These are phyloP conservation scores for Fraxinus platypoda DNA, from an alignment of 305 asterid species.

Conservation along the genomic window DNA sequence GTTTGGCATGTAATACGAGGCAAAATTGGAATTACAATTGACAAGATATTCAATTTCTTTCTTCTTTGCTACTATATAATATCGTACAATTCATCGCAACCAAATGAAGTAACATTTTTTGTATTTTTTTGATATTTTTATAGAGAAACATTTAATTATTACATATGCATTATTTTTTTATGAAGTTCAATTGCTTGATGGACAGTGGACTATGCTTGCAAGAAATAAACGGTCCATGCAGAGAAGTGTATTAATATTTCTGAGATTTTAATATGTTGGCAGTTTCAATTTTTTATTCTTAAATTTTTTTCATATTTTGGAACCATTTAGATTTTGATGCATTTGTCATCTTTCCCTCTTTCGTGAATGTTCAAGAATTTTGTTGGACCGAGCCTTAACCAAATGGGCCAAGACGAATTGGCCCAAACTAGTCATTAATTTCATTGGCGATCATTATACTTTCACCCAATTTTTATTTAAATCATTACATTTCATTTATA, in stretches of 20 bases:
- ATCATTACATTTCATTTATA: too few species aligned
- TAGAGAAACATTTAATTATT: background rate
- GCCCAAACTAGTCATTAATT: background rate
- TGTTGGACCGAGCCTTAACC: background rate
- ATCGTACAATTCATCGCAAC: background rate
- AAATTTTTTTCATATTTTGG: background rate
- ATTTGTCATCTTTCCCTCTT: background rate
- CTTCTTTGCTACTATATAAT: background rate
- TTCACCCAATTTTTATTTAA: background rate
- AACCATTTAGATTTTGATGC: background rate
- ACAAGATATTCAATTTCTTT: background rate
- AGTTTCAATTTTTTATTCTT: background rate
- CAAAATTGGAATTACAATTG: background rate
- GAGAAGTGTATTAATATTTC: conserved; percentile 4
- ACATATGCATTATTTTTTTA: background rate
- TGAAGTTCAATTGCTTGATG: conserved; percentile 26
- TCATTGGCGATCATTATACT: background rate
- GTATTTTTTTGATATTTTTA: background rate
- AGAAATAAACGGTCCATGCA: conserved; percentile 27
- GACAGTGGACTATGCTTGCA: conserved; percentile 36
- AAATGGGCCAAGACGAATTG: background rate
- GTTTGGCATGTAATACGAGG: background rate
- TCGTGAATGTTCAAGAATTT: background rate
- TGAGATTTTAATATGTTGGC: background rate
- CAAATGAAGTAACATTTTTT: background rate